Base-by-base conservation (phyloP, 306 rosid genomes). In the Citrullus amarus region DNA sequence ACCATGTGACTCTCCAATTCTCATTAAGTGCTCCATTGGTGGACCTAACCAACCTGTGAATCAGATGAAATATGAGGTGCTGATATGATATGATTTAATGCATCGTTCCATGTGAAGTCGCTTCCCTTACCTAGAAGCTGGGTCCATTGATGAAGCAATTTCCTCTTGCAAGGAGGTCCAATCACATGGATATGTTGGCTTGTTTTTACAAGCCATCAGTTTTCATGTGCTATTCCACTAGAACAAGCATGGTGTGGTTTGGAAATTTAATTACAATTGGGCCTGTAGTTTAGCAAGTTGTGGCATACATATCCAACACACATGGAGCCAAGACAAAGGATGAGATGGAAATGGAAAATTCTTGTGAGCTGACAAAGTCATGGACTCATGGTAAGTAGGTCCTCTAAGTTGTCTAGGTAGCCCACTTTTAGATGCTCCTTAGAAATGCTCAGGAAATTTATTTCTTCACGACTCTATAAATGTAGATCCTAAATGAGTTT, bases 131-230 rank as follows among this genome's bases (percentile, higher is more conserved):
- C 28, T 25, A 25, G 28, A 25, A 44, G 38, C 58, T 71, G 60
- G 44, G 58, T 48, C 41, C 76, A 48, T 25, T 25, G 76, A 22
- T 73, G 77, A 50, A 50, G 61, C 60, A 51, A 51, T 30, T 51
- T 73, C 17, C 16, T 51, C 25, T 30, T 50, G 77, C 61, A 30
- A 28, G 44, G 61, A 50, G 57, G 60, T 51, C 77, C 61, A 50
- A 73, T 51, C 77, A 73, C 77, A 73, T 11, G 61, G 25, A 51
- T 48, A 51, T 73, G 77, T 73, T 51, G 61, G 60, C 39, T 28
- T 28, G 61, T 15, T 48, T 16, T 50, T 72, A 15, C 43, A 4
- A 20, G 39, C 77, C 57, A 44, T 71, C 77, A 48, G 59, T 71
- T 73, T 30, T 9, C 28, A 73, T 50, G 77, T 73, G 57, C 2